Percentiles rank a stretch among this genome's conserved stretches.
These are phyloP conservation scores for Aspergillus brasiliensis DNA, from an alignment of 2,329 filamentous ascomycete genomes.

Conservation along the genomic window DNA sequence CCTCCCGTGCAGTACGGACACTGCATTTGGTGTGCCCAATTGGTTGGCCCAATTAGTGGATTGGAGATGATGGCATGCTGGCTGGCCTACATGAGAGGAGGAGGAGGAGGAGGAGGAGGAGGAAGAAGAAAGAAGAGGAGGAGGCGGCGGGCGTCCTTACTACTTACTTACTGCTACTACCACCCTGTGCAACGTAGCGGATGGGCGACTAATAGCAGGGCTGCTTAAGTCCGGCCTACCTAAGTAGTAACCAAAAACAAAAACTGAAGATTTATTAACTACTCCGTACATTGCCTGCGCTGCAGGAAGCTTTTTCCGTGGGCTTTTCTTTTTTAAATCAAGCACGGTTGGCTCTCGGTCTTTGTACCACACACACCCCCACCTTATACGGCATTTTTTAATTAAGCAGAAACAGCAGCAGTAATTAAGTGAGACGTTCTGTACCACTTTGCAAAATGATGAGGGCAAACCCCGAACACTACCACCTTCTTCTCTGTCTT, in stretches of 20 bases:
- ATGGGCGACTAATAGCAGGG: conserved; percentile 3
- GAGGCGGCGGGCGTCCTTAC: neutral
- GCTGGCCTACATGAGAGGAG: neutral
- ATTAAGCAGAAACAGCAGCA: conserved; percentile 7
- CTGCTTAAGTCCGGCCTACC: neutral
- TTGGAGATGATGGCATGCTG: neutral
- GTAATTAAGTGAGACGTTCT: conserved; percentile 9
- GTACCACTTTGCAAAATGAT: neutral
- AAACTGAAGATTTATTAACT: too few relatives aligned
- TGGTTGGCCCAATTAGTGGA: conserved; percentile 4
- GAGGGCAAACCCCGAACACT: neutral
- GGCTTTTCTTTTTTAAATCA: neutral
- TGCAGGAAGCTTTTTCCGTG: conserved; percentile 17
- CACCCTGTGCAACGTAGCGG: conserved; percentile 5
- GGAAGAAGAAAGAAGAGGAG: too few relatives aligned
- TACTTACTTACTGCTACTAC: too few relatives aligned
- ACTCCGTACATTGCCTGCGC: too few relatives aligned
- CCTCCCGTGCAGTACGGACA: conserved; percentile 5
- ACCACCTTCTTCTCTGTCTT: too few relatives aligned
- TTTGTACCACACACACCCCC: conserved; percentile 6
- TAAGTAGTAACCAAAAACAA: too few relatives aligned
- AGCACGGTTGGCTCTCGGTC: conserved; percentile 1
- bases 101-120: too few relatives aligned
- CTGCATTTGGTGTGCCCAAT: conserved; percentile 3
- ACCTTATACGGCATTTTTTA: conserved; percentile 4